A percentile compares a stretch with the other conserved stretches of the same genome.
phyloP scores from a whole-genome alignment of 805 yeast species.

The Dipodascus geniculatus region DNA sequence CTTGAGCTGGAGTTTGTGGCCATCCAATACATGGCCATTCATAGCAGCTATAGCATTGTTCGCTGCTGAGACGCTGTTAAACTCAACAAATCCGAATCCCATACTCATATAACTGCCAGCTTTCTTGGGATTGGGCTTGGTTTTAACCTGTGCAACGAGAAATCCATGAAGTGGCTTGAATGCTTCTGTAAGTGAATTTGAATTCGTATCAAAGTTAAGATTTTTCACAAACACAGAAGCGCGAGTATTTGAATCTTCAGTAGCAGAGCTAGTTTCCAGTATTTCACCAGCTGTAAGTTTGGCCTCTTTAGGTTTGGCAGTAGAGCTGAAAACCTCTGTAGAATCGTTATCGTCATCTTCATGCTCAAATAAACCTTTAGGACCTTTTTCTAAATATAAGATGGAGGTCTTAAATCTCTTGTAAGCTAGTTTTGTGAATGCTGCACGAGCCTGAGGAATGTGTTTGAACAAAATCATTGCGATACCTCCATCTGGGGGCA shows the following conservation, averaged over 20 bases:
- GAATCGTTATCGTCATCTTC: slow-evolving; percentile 28
- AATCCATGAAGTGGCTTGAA: slow-evolving; percentile 73
- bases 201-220: slow-evolving; percentile 72
- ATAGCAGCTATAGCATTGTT: slow-evolving; percentile 56
- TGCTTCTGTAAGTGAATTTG: slow-evolving; percentile 39
- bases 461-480: slow-evolving; percentile 87
- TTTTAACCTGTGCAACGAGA: slow-evolving; percentile 68
- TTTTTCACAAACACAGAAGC: slow-evolving; percentile 87
- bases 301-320: slow-evolving; percentile 20
- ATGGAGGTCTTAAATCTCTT: slow-evolving; percentile 81
- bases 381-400: slow-evolving; percentile 88
- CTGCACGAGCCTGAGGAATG: slow-evolving; percentile 73
- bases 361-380: slow-evolving; percentile 57
- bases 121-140: slow-evolving; percentile 76
- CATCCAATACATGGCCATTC: slow-evolving; percentile 73
- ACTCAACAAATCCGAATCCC: slow-evolving; percentile 98
- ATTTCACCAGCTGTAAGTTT: slow-evolving; percentile 36
- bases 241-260: slow-evolving; percentile 53
- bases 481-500: slow-evolving; percentile 96
- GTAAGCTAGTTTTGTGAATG: slow-evolving; percentile 78
- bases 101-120: slow-evolving; percentile 62
- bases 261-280: slow-evolving; percentile 31
- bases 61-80: slow-evolving; percentile 68
- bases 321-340: slow-evolving; percentile 10
- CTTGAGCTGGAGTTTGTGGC: slow-evolving; percentile 83